Conservation (phyloP, 2,329 filamentous ascomycete species). For the Epichloe sylvatica region DNA sequence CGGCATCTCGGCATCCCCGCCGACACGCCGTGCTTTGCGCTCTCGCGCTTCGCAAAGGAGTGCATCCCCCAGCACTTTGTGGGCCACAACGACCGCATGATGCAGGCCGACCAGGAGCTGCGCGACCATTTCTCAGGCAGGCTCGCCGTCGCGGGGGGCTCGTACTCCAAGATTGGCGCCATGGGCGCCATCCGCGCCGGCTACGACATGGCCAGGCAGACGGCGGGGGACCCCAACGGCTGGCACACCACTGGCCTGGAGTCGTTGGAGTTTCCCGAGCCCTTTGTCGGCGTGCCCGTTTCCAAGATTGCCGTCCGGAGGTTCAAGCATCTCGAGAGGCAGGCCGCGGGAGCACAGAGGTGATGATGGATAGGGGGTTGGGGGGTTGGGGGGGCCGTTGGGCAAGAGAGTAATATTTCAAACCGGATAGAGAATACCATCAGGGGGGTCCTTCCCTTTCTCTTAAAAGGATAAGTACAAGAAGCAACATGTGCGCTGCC, state of each 20-base stretch:
- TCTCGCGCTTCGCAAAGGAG: slow-evolving; percentile 45
- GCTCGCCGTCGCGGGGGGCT: slow-evolving; percentile 48
- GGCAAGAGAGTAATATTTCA: background rate
- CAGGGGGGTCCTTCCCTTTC: background rate
- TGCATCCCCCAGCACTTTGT: slow-evolving; percentile 88
- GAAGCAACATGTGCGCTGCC: too few relatives aligned
- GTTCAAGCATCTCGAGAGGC: slow-evolving; percentile 6
- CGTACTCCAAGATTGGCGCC: slow-evolving; percentile 38
- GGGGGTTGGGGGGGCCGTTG: too few relatives aligned
- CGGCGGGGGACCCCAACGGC: slow-evolving; percentile 6
- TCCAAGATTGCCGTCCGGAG: slow-evolving; percentile 15
- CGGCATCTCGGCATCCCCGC: slow-evolving; percentile 59
- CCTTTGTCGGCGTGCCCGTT: slow-evolving; percentile 14
- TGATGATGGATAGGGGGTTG: background rate
- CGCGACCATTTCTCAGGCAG: slow-evolving; percentile 42
- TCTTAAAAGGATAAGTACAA: too few relatives aligned
- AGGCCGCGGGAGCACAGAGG: background rate
- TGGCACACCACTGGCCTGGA: slow-evolving; percentile 19
- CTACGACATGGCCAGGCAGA: slow-evolving; percentile 16
- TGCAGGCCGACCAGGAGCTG: slow-evolving; percentile 40
- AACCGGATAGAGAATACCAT: background rate
- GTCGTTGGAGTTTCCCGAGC: slow-evolving; percentile 10
- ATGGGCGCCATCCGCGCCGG: slow-evolving; percentile 35
- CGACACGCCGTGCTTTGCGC: slow-evolving; percentile 44
- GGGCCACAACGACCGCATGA: slow-evolving; percentile 55